phyloP scores from a whole-genome alignment of 148 eudicot genomes.

The Chenopodium suecicum region DNA sequence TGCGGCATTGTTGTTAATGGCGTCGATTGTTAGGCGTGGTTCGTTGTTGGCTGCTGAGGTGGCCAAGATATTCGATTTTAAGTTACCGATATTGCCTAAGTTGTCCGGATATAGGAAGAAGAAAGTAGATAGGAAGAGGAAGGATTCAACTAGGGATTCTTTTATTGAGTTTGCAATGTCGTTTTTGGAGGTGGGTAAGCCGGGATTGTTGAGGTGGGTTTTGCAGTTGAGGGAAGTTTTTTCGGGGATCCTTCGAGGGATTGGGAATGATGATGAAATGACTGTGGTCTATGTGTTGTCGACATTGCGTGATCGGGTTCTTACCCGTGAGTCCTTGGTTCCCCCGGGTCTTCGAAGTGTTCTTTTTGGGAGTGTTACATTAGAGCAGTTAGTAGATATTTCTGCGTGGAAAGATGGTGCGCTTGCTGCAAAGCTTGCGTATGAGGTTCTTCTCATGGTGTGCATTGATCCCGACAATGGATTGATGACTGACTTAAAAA shows the following conservation, averaged over 20 bases:
- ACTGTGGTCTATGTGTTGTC: constrained; percentile 71
- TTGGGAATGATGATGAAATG: constrained; percentile 85
- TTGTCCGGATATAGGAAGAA: constrained; percentile 60
- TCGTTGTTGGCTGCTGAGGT: constrained; percentile 87
- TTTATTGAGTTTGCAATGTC: constrained; percentile 90
- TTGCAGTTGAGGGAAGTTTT: constrained; percentile 82
- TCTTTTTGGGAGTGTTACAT: constrained; percentile 84
- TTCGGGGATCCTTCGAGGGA: constrained; percentile 73
- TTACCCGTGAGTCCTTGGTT: constrained; percentile 64
- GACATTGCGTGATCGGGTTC: constrained; percentile 72
- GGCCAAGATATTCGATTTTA: constrained; percentile 76
- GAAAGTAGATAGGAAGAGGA: constrained; percentile 36
- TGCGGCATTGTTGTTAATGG: constrained; percentile 64
- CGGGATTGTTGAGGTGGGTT: constrained; percentile 73
- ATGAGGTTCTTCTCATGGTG: constrained; percentile 60
- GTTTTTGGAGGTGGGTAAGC: constrained; percentile 84
- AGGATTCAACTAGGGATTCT: constrained; percentile 61
- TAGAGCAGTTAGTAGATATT: constrained; percentile 66
- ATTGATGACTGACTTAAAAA: constrained; percentile 77
- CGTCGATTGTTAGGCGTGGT: constrained; percentile 72
- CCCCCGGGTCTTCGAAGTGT: constrained; percentile 90
- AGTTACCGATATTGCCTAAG: constrained; percentile 56
- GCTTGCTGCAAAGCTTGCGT: constrained; percentile 61
- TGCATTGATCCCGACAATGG: constrained; percentile 93
- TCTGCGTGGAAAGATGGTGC: constrained; percentile 61